phyloP scores from a whole-genome alignment of 306 rosid species.

The Canavalia ensiformis region DNA sequence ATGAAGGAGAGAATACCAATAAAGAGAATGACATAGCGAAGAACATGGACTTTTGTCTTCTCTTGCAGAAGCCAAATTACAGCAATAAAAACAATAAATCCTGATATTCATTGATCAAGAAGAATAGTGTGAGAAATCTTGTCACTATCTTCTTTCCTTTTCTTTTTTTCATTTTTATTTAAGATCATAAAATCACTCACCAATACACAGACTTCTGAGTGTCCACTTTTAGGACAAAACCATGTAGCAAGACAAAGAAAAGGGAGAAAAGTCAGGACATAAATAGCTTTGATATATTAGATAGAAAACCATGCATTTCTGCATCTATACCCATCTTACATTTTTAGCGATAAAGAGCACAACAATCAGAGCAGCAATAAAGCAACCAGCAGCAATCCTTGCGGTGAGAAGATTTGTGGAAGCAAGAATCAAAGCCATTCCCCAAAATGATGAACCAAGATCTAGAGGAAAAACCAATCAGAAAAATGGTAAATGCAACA shows the following conservation, averaged over 20 bases:
- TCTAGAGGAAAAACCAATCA: conserved; percentile 61
- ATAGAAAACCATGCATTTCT: conserved; percentile 10
- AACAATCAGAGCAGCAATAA: conserved; percentile 74
- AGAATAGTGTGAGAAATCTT: conserved; percentile 39
- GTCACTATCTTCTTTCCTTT: conserved; percentile 28
- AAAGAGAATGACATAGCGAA: conserved; percentile 91
- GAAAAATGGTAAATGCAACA: conserved; percentile 45
- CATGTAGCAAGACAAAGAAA: conserved; percentile 37
- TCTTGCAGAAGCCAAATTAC: conserved; percentile 91
- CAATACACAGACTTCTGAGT: conserved; percentile 93
- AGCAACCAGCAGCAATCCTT: conserved; percentile 94
- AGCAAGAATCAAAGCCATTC: conserved; percentile 93
- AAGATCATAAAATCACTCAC: conserved; percentile 60
- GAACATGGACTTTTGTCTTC: conserved; percentile 76
- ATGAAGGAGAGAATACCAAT: conserved; percentile 68
- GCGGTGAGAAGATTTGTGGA: conserved; percentile 85
- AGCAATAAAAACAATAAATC: conserved; percentile 85
- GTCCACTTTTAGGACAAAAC: conserved; percentile 76
- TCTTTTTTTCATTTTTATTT: neutral
- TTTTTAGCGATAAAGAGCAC: conserved; percentile 93
- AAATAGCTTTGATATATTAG: conserved; percentile 23
- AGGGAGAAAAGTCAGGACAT: conserved; percentile 43
- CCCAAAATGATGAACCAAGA: conserved; percentile 99
- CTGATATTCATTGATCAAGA: conserved; percentile 60
- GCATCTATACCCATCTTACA: conserved; percentile 60